Base-by-base conservation (phyloP, 2,329 filamentous ascomycete species). In the Diaporthe destruens region DNA sequence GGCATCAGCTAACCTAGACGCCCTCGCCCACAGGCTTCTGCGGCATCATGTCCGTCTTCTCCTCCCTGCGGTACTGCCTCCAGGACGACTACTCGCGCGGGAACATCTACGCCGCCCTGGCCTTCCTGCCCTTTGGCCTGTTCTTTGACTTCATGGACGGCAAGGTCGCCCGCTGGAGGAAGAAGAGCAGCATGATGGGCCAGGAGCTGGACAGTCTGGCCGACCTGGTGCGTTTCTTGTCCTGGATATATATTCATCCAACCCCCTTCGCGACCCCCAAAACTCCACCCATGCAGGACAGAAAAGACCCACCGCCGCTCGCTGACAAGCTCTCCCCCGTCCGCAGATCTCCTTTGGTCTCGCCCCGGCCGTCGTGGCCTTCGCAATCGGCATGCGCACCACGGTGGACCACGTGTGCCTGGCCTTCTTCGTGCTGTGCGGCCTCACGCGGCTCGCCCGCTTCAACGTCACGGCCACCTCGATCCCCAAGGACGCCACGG, bases 101-200 rank as follows among this genome's bases (percentile, higher is more conserved):
- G 68, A 92, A 94, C 77, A 85, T 98, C 70, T 98, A 94, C 89
- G 85, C 92, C 44, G 95, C 96, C 2, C 90, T 99, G 63, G 90
- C 86, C 6, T 94, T 98, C 82, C 93, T 98, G 83, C 96, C 96
- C 0, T 94, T 98, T 73, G 95, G 95, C 6, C 87, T 98, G 16
- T 98, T 98, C 86, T 98, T 98, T 82, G 96, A 99, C 83, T 97
- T 98, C 80, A 94, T 98, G 88, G 96, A 99, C 82, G 96, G 96
- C 80, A 96, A 95, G 81, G 95, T 99, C 71, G 96, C 96, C 75
- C 89, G 96, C 76, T 98, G 96, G 96, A 91, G 96, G 81, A 93
- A 94, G 85, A 99, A 98, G 91, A 96, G 94, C 79, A 97, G 94
- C 78, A 87, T 99, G 81, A 98, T 99, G 96, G 96, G 96, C 16